Percentiles rank a stretch among this genome's conserved stretches.
Conservation (phyloP, 495 filamentous ascomycete genomes). For the Penicillium paradoxum region DNA sequence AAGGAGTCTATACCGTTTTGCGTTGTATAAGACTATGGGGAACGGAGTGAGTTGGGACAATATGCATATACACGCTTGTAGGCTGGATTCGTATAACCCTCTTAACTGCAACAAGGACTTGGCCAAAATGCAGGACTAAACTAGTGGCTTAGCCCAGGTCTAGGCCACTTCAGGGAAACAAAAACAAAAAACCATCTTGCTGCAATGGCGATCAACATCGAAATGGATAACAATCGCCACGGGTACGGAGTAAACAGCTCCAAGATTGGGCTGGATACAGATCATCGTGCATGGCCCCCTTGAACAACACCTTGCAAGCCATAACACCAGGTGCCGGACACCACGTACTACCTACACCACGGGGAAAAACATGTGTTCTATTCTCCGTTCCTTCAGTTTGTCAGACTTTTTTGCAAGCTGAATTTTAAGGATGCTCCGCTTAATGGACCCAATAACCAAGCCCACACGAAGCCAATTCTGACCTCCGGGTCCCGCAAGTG, state of each 20-base stretch:
- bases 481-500: neutral
- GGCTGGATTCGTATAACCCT: no score
- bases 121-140: neutral
- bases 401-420: neutral
- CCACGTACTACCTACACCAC: no score
- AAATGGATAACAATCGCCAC: constrained; percentile 1
- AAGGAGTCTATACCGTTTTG: neutral
- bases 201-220: constrained; percentile 5
- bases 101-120: neutral
- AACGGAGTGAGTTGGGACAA: no score
- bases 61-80: no score
- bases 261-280: neutral
- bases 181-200: neutral
- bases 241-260: neutral
- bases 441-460: neutral
- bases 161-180: constrained; percentile 1
- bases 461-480: neutral
- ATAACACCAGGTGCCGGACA: no score
- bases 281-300: constrained; percentile 4
- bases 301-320: neutral
- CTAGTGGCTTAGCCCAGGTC: neutral
- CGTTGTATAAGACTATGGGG: no score
- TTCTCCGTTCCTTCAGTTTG: no score
- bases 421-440: neutral
- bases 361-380: no score